A percentile compares a stretch with the other conserved stretches of the same genome.
Conservation (phyloP, 441 rosid species). For the Macaranga tanarius region DNA sequence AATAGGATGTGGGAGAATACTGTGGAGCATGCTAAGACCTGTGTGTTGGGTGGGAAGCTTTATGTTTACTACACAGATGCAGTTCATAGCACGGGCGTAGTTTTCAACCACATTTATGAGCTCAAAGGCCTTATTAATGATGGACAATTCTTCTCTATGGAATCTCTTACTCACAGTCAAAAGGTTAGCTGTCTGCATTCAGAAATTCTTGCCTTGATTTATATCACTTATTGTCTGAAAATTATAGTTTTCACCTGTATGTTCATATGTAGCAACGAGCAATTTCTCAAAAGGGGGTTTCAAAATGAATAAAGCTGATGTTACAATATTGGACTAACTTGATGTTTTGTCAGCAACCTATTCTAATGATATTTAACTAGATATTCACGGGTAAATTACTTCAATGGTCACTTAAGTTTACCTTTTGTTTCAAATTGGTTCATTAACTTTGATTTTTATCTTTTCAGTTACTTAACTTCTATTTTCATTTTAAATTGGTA, state of each 20-base stretch:
- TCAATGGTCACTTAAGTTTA: too few species aligned
- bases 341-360: not conserved
- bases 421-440: too few species aligned
- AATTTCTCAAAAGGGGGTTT: not conserved
- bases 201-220: slow-evolving; percentile 2
- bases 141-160: slow-evolving; percentile 70
- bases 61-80: slow-evolving; percentile 76
- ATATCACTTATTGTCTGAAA: not conserved
- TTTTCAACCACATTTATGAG: slow-evolving; percentile 85
- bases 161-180: slow-evolving; percentile 73
- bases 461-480: too few species aligned
- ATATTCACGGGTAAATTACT: too few species aligned
- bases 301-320: not conserved
- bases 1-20: slow-evolving; percentile 98
- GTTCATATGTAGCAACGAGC: not conserved
- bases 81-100: slow-evolving; percentile 58
- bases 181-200: slow-evolving; percentile 48
- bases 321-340: not conserved
- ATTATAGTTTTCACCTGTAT: not conserved
- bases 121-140: slow-evolving; percentile 73
- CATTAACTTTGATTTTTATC: too few species aligned
- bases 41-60: slow-evolving; percentile 80
- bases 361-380: not conserved
- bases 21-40: slow-evolving; percentile 95
- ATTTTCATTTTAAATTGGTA: too few species aligned